Base-by-base conservation (phyloP, 2,329 filamentous ascomycete genomes). In the Juglanconis oblonga region DNA sequence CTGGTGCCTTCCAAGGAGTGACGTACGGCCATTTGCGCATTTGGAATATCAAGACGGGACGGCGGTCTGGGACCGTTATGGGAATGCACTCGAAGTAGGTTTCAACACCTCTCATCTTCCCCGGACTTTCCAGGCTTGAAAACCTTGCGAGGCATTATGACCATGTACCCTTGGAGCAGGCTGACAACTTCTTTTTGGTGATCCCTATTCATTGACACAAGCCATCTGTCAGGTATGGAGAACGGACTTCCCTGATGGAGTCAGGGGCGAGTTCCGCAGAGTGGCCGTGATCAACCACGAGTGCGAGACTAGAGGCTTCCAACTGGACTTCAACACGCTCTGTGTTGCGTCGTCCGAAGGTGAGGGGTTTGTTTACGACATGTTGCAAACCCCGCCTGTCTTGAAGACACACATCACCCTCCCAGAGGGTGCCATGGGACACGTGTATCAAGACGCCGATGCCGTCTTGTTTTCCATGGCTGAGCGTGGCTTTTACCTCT, bases 41-140 rank as follows among this genome's bases (percentile, higher is more conserved):
- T 66, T 80, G 10, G 77, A 80, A 56, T 80, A 80, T 57, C 71
- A 79, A 58, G 73, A 78, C 66, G 77, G 77, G 10, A 76, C 73
- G 52, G 76, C 73, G 2, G 76, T 77, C 3, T 80, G 75, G 66
- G 77, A 80, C 64, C 69, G 76, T 0, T 72, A 75, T 47, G 76
- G 76, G 3, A 73, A 79, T 65, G 71, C 74, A 1, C 63, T 80
- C 1, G 77, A 80, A 62, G 74, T 48, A 48, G 17, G 45, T 48
- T 13, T 24, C 31, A 24, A 48, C 31, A 48, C 9, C 45, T 9
- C 17, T 7, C 42, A 17, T 6, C 42, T 17, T 24, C 4, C 14
- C 13, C n/a, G 8, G 13, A 13, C 42, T 24, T 45, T 44, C 14
- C 9, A 17, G 24, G 24, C 24, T 24, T 24, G 24, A 24, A 24